Percentiles rank a stretch among this genome's conserved stretches.
Conservation (phyloP, 2,329 filamentous ascomycete species). For the Trichophyton equinum region DNA sequence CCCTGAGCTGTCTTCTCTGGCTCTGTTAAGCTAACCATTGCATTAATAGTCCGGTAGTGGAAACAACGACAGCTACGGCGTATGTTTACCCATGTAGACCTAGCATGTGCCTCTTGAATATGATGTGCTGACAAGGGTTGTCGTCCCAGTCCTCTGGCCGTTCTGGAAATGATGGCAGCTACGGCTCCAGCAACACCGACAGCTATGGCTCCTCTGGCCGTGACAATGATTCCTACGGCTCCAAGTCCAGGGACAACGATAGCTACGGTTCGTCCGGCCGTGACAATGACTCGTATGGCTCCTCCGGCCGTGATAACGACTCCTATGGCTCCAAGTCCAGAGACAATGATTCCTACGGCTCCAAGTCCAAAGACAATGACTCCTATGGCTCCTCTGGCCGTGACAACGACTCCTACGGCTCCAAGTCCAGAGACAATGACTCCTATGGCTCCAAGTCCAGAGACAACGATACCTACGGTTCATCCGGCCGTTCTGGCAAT, state of each 20-base stretch:
- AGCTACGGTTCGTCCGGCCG: conserved; percentile 1
- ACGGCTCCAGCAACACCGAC: conserved; percentile 1
- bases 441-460: not conserved
- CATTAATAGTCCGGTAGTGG: conserved; percentile 1
- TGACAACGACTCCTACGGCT: conserved; percentile 1
- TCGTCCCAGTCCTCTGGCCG: not conserved
- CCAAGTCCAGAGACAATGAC: not conserved
- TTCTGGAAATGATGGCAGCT: conserved; percentile 2
- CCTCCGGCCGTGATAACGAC: not conserved
- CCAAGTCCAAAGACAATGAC: conserved; percentile 1
- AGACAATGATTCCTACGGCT: conserved; percentile 1
- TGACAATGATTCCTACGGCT: not conserved
- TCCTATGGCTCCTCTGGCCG: not conserved
- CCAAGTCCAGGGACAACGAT: conserved; percentile 1
- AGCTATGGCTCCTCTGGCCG: not conserved
- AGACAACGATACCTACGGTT: conserved; percentile 4
- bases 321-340: not conserved
- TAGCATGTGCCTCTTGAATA: not conserved
- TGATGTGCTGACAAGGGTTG: not conserved
- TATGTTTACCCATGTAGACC: not conserved
- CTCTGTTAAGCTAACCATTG: not conserved
- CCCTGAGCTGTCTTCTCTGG: not conserved
- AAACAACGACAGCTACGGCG: conserved; percentile 5
- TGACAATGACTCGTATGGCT: not conserved
- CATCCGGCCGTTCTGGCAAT: not conserved